Evolutionary conservation across 2,329 filamentous ascomycete genomes (phyloP).

Genomic region (Neocatenulostroma microsporum): DNA sequence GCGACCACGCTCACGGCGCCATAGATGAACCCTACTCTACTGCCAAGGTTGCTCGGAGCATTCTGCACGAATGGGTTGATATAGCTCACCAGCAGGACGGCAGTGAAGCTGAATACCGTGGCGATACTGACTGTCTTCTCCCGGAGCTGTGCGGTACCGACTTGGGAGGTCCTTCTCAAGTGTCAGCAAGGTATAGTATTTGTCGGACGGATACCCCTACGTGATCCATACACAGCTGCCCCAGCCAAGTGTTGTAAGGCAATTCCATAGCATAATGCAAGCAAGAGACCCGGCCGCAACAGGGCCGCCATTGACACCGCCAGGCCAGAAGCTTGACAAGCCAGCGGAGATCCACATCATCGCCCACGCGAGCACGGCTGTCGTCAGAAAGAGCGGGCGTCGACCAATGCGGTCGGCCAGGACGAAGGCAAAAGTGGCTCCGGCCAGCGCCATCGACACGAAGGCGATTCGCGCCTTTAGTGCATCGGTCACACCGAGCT

Average conservation of each 20-base stretch:
- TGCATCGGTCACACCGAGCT: background rate
- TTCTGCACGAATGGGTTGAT: conserved; percentile 8
- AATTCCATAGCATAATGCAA: background rate
- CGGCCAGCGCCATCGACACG: background rate
- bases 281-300: background rate
- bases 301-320: background rate
- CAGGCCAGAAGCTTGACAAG: no score
- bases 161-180: background rate
- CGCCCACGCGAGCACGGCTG: conserved; percentile 7
- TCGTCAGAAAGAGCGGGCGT: conserved; percentile 29
- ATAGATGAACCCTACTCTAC: conserved; percentile 4
- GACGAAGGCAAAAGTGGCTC: conserved; percentile 15
- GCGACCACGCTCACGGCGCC: background rate
- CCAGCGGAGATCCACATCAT: background rate
- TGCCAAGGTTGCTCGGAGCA: conserved; percentile 1
- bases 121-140: conserved; percentile 5
- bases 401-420: conserved; percentile 29
- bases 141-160: conserved; percentile 3
- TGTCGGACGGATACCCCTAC: no score
- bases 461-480: background rate
- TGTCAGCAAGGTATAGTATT: no score
- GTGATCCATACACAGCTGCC: background rate
- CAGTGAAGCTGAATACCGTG: conserved; percentile 2
- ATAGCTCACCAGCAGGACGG: conserved; percentile 3
- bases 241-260: background rate